A percentile compares a stretch with the other conserved stretches of the same genome.
phyloP scores from a whole-genome alignment of 768 basidiomycete species.

The Mycena kentingensis region DNA sequence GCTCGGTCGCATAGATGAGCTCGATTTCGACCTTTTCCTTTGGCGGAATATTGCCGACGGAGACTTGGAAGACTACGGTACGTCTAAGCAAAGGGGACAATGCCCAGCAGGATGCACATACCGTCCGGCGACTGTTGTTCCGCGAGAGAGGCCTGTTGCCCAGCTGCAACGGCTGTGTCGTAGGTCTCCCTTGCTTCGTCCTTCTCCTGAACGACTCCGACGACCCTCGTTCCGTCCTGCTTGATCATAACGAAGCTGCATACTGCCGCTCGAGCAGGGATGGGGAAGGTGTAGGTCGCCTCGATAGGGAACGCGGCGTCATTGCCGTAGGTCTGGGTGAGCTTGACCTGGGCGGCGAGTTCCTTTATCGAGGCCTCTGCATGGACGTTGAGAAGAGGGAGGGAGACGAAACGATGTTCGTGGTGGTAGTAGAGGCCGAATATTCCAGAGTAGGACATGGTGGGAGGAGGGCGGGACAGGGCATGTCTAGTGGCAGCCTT shows the following conservation, averaged over 20 bases:
- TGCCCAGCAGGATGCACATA: conserved; percentile 1
- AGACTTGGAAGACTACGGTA: conserved; percentile 18
- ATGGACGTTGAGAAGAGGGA: conserved; percentile 17
- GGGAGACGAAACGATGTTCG: conserved; percentile 1
- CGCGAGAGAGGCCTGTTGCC: conserved; percentile 18
- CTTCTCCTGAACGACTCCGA: conserved; percentile 20
- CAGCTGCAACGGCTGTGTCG: conserved; percentile 12
- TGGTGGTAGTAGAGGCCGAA: conserved; percentile 13
- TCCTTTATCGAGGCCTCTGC: conserved; percentile 21
- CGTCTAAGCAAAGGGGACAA: neutral
- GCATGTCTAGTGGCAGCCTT: neutral
- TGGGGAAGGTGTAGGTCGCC: conserved; percentile 19
- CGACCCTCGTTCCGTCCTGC: conserved; percentile 18
- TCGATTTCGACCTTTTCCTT: conserved; percentile 17
- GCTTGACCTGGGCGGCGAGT: conserved; percentile 21
- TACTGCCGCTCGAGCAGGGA: conserved; percentile 20
- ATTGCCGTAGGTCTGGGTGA: conserved; percentile 21
- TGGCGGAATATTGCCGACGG: conserved; percentile 17
- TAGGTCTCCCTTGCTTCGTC: conserved; percentile 19
- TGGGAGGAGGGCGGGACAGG: neutral
- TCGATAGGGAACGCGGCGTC: conserved; percentile 15
- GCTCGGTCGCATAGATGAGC: conserved; percentile 18
- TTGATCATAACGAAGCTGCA: conserved; percentile 19
- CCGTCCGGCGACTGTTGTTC: conserved; percentile 20
- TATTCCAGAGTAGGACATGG: conserved; percentile 6